A percentile compares a stretch with the other conserved stretches of the same genome.
Evolutionary conservation across 208 protist genomes (phyloP).

Genomic region (Porcisia deanei): DNA sequence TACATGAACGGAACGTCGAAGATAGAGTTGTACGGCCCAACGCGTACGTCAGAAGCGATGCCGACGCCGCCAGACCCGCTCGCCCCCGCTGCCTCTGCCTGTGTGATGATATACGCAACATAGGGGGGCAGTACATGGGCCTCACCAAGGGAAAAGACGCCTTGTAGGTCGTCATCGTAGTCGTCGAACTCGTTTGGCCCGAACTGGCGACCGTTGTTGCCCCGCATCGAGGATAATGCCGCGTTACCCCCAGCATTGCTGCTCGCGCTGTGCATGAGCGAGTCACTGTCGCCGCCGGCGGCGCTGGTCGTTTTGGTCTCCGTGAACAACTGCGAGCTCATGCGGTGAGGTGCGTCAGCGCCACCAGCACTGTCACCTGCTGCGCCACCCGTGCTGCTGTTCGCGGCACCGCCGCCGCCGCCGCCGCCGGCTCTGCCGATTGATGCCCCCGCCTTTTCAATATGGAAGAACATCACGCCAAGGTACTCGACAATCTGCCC

Average conservation of each 20-base stretch:
- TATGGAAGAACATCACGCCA: constrained; percentile 77
- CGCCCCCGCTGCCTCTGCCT: constrained; percentile 39
- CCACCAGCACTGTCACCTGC: constrained; percentile 1
- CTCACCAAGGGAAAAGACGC: constrained; percentile 37
- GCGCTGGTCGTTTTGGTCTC: constrained; percentile 10
- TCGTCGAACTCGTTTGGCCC: constrained; percentile 24
- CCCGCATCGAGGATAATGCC: constrained; percentile 8
- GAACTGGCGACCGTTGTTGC: constrained; percentile 14
- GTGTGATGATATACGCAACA: constrained; percentile 53
- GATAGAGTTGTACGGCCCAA: constrained; percentile 73
- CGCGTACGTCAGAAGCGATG: constrained; percentile 33
- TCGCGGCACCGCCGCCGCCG: neutral
- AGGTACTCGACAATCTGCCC: constrained; percentile 86
- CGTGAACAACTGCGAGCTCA: constrained; percentile 16
- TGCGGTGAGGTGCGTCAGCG: constrained; percentile 8
- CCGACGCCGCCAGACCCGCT: constrained; percentile 35
- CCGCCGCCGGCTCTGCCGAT: constrained; percentile 16
- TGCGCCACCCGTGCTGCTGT: constrained; percentile 1
- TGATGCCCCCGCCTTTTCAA: constrained; percentile 48
- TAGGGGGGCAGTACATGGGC: constrained; percentile 56
- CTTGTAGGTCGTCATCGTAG: constrained; percentile 31
- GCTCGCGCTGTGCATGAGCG: constrained; percentile 19
- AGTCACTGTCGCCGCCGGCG: constrained; percentile 12
- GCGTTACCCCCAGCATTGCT: constrained; percentile 23
- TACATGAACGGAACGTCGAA: constrained; percentile 80